Base-by-base conservation (phyloP, 2,329 filamentous ascomycete genomes). In the Fusarium sp. region DNA sequence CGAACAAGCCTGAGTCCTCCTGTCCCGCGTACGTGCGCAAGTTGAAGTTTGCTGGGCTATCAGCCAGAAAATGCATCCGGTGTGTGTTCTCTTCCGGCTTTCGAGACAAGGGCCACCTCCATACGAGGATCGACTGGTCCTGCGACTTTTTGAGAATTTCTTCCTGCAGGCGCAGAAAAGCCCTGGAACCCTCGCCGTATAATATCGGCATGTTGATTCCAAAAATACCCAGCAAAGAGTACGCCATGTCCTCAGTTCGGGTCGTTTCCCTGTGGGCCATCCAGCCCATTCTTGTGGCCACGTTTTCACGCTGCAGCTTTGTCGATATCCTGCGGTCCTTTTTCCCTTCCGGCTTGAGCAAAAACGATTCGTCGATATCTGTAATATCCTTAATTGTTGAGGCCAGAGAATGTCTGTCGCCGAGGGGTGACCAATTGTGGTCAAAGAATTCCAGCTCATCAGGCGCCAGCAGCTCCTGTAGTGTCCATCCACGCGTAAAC, bases 101-200 rank as follows among this genome's bases (percentile, higher is more conserved):
- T 18, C 58, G 67, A 16, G 63, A 61, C 35, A 67, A 44, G 29
- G 72, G 60, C 56, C 63, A 71, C 23, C 72, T 59, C 73, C 73
- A 78, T 8, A 75, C 75, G 13, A 82, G 78, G 3, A 81, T 66
- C 8, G 75, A 78, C 29, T 81, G 77, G 57, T 81, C 80, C 13
- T 77, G 71, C 1, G 77, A 72, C 18, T 50, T 62, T 57, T 75
- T 76, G 38, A 81, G 66, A 15, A 81, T 78, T 24, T 80, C 77
- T 46, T 79, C 71, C 56, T 80, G 78, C 3, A 81, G 63, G 24
- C 79, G 71, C 9, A 73, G 52, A 49, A 79, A 81, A 12, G 79
- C 77, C 38, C 66, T 74, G 29, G 26, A 49, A n/a, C 78, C 77
- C 38, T 80, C 79, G 3, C 79, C 79, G 20, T 80, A 81, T 1